Base-by-base conservation (phyloP, 345 rosid species). In the Trapa bicornis region DNA sequence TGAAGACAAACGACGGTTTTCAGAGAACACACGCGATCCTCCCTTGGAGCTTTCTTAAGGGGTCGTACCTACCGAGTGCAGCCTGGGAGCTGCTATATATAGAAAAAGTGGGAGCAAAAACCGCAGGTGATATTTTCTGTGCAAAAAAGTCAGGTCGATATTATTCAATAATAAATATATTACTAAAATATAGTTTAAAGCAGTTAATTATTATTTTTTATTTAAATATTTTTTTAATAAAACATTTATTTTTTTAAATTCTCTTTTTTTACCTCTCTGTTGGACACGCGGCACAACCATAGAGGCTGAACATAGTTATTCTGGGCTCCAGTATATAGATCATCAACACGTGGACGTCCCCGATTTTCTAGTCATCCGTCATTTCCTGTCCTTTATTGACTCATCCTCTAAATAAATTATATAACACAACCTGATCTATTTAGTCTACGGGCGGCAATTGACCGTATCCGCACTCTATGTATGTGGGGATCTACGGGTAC, bases 221-320 rank as follows among this genome's bases (percentile, higher is more conserved):
- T 22, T 22, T 22, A 22, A 22, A 22, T 22, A 22, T 22, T 22
- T 22, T 22, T 22, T 22, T 22, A 22, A 22, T 22, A 22, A 22
- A 22, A 22, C 29, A 22, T 22, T 22, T 22, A 22, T 22, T 22
- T 22, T 22, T 22, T 22, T 0, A 22, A 22, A 22, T 22, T 22
- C 29, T 22, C 29, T 22, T 22, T 22, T 22, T 22, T 22, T 22
- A 22, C 22, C 67, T 22, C 33, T 4, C 6, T 3, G 8, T 6
- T 15, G 16, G 63, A 48, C 67, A 67, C 67, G 75, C 62, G 75
- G 67, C 36, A 62, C 71, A 67, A 67, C 62, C 35, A 17, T 22
- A 41, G 36, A 32, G 38, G 15, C 52, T 5, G 37, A 1, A 3
- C 13, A 37, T 61, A 22, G 29, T 50, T 71, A 1, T 67, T 56